Evolutionary conservation across 192 early-diverging fungal genomes (phyloP), one percentile per base, ranked within the genome.

Genomic region (Coemansia umbellata): DNA sequence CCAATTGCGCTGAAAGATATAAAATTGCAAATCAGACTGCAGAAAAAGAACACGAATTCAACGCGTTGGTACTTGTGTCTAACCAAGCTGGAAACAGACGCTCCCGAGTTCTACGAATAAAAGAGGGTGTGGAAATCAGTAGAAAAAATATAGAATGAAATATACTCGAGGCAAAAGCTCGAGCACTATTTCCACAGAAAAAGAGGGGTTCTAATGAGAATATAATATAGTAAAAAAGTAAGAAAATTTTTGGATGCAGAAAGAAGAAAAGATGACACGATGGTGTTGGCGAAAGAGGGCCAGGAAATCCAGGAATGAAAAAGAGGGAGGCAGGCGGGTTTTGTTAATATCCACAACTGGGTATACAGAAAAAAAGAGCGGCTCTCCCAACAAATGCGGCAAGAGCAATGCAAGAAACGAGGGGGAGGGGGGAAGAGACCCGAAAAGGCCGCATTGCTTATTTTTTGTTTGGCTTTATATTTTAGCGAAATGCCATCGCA

Each of bases 301-400:
- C 9, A 35, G n/a, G 33, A 35, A 42, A 42, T 15, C 11, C 41
- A 15, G 41, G 41, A 23, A 31, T 21, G 18, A 31, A 47, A 36
- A 36, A 28, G 37, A 28, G 17, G n/a, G n/a, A n/a, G n/a, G n/a
- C n/a, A 35, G 10, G 33, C 33, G 8, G 41, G 18, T 21, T 42
- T n/a, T n/a, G n/a, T n/a, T 13, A 44, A 55, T 45, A 42, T 42
- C 41, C 41, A 42, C 11, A 42, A 22, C 9, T 42, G 41, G n/a
- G 21, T 15, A 42, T 17, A n/a, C 37, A 39, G 19, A 18, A 37
- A 37, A 39, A 37, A 51, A 51, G 21, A 37, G 24, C 26, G 33
- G 30, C 14, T 8, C 11, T 23, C 41, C 14, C 41, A 42, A 42
- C 41, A 23, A 42, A 42, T 42, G 41, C 41, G 41, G 21, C 21